phyloP scores from a whole-genome alignment of 345 rosid genomes.

The Excoecaria agallocha region DNA sequence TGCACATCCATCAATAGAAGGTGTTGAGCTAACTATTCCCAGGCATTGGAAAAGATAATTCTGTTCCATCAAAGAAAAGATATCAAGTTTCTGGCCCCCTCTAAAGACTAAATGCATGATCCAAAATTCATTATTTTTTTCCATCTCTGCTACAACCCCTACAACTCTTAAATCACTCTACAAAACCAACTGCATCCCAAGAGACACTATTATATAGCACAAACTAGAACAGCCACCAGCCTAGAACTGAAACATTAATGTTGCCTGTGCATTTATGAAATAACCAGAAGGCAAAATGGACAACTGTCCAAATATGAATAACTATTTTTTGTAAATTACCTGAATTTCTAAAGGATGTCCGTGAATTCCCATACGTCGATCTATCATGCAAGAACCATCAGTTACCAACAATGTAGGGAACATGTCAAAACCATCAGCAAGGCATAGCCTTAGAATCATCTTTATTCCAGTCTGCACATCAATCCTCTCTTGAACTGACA shows the following conservation, averaged over 20 bases:
- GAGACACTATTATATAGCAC: no score
- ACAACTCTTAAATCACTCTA: neutral
- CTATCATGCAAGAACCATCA: constrained; percentile 99
- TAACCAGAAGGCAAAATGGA: neutral
- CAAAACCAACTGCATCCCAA: no score
- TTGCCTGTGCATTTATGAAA: neutral
- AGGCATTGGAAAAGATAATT: neutral
- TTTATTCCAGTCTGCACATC: constrained; percentile 97
- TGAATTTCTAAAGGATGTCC: constrained; percentile 97
- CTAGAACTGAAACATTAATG: neutral
- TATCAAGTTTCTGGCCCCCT: neutral
- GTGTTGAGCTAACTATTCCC: neutral
- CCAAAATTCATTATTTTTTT: neutral
- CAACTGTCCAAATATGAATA: neutral
- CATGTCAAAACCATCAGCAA: constrained; percentile 98
- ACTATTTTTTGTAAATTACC: constrained; percentile 29
- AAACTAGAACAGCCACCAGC: neutral
- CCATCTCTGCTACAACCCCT: neutral
- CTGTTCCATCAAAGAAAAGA: neutral
- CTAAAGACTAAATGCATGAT: neutral
- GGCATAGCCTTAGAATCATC: constrained; percentile 84
- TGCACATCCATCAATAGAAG: neutral
- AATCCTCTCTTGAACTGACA: constrained; percentile 77
- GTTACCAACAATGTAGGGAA: constrained; percentile 91
- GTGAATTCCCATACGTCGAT: constrained; percentile 98